These are phyloP conservation scores for Leccinum barrowsii DNA, from an alignment of 768 basidiomycete genomes.

Conservation along the genomic window DNA sequence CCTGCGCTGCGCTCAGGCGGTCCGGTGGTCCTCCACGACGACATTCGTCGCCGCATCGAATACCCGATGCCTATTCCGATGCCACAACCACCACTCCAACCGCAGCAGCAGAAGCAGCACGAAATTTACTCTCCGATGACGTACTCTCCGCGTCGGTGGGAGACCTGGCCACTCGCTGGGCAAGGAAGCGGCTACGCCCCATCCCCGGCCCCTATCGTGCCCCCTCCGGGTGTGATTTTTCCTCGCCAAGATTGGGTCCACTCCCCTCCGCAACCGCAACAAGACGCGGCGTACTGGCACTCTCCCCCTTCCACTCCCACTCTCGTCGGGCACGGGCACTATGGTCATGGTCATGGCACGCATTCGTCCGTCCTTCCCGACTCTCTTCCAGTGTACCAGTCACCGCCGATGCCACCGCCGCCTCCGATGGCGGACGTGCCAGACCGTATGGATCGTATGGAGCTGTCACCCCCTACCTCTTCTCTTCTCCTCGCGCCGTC, in stretches of 20 bases:
- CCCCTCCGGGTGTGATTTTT: conserved; percentile 28
- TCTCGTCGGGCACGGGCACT: background rate
- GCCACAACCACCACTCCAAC: conserved; percentile 7
- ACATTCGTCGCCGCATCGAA: conserved; percentile 4
- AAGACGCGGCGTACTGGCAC: conserved; percentile 5
- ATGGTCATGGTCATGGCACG: background rate
- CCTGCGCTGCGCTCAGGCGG: conserved; percentile 1
- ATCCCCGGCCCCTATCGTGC: conserved; percentile 13
- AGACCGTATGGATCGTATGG: background rate
- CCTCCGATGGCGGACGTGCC: background rate
- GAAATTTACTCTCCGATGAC: conserved; percentile 8
- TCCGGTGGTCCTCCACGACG: conserved; percentile 6
- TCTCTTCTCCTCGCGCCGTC: conserved; percentile 16
- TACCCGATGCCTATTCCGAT: conserved; percentile 9
- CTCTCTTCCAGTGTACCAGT: background rate
- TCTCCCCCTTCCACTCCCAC: background rate
- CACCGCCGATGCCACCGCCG: background rate
- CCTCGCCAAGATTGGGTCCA: conserved; percentile 18
- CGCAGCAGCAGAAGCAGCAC: conserved; percentile 1
- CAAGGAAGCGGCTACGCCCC: conserved; percentile 8
- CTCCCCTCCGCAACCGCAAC: background rate
- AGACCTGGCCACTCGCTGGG: conserved; percentile 6
- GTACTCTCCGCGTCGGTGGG: conserved; percentile 7
- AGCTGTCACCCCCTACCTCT: conserved; percentile 2
- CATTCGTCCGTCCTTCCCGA: background rate